These are phyloP conservation scores for Biscogniauxia marginata DNA, from an alignment of 2,329 filamentous ascomycete genomes.

Conservation along the genomic window DNA sequence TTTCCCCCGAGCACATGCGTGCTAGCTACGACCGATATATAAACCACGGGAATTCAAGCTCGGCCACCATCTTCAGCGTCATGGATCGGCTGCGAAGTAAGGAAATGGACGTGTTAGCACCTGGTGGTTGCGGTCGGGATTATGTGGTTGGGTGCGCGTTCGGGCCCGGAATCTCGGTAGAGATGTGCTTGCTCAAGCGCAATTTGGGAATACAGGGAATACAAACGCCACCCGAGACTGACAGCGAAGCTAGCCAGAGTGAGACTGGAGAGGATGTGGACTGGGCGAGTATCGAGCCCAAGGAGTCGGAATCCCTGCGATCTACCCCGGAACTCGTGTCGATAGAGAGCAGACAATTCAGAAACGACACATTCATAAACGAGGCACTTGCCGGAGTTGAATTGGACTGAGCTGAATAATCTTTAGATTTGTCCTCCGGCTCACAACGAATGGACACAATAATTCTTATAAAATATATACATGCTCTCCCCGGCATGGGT, in stretches of 20 bases:
- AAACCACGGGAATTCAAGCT: slow-evolving; percentile 67
- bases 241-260: slow-evolving; percentile 47
- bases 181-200: slow-evolving; percentile 65
- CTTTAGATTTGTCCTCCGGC: not conserved
- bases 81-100: slow-evolving; percentile 59
- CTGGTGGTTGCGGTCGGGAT: slow-evolving; percentile 48
- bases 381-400: slow-evolving; percentile 24
- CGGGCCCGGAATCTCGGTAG: slow-evolving; percentile 66
- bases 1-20: slow-evolving; percentile 63
- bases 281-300: slow-evolving; percentile 26
- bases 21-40: slow-evolving; percentile 70
- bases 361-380: slow-evolving; percentile 20
- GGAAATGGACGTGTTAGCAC: slow-evolving; percentile 58
- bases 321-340: slow-evolving; percentile 7
- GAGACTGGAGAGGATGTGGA: slow-evolving; percentile 39
- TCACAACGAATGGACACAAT: too few species aligned
- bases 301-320: slow-evolving; percentile 20
- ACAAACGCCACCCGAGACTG: slow-evolving; percentile 54
- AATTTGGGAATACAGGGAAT: slow-evolving; percentile 35
- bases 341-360: not conserved
- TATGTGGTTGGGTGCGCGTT: slow-evolving; percentile 68
- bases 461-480: too few species aligned
- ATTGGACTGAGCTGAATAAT: slow-evolving; percentile 17
- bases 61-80: slow-evolving; percentile 68
- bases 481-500: too few species aligned